A percentile compares a stretch with the other conserved stretches of the same genome.
Conservation (phyloP, 1,284 basidiomycete species). For the Apiotrichum akiyoshidainum region DNA sequence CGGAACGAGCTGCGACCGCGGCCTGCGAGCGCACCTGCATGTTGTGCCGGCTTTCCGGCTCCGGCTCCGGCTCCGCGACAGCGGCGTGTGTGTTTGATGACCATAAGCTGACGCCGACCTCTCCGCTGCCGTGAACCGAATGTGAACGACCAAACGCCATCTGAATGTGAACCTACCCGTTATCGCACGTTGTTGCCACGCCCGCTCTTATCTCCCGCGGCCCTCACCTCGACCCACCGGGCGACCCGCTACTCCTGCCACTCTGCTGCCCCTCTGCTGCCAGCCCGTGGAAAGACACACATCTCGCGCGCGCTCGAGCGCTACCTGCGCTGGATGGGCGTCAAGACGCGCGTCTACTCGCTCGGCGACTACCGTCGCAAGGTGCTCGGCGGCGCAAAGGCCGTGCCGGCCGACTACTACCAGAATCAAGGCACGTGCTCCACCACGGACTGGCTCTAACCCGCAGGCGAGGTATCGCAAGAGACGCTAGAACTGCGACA, state of each 20-base stretch:
- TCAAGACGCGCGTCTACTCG: conserved; percentile 90
- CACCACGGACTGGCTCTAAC: neutral
- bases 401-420: conserved; percentile 89
- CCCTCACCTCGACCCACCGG: neutral
- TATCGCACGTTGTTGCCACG: too few relatives aligned
- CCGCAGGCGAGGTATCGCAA: conserved; percentile 65
- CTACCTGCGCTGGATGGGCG: conserved; percentile 95
- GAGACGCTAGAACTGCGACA: conserved; percentile 75
- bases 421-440: conserved; percentile 60
- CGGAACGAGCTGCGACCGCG: too few relatives aligned
- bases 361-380: conserved; percentile 92
- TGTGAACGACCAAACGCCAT: too few relatives aligned
- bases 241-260: neutral
- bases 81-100: too few relatives aligned
- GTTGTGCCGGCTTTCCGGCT: too few relatives aligned
- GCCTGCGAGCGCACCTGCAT: too few relatives aligned
- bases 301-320: conserved; percentile 92
- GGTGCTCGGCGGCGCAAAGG: conserved; percentile 79
- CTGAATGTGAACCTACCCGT: neutral
- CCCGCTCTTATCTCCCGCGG: neutral
- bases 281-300: conserved; percentile 90
- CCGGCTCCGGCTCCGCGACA: too few relatives aligned
- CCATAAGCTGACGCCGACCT: too few relatives aligned
- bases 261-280: too few relatives aligned
- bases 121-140: too few relatives aligned